Evolutionary conservation across 208 protist genomes (phyloP).

Genomic region (Vickermania ingenoplastis): DNA sequence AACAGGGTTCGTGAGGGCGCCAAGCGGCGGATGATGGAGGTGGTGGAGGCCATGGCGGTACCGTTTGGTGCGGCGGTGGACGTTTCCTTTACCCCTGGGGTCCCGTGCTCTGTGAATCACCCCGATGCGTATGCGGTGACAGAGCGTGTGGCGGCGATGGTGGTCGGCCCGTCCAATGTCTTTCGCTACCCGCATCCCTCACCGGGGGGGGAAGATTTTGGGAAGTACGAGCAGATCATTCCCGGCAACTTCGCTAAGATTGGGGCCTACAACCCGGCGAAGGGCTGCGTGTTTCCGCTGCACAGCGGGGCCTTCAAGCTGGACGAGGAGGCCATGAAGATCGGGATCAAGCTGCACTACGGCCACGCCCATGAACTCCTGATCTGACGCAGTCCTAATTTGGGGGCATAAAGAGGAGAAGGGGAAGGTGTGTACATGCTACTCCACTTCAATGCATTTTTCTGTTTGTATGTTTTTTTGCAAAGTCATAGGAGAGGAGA

Average conservation of each 20-base stretch:
- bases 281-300: conserved; percentile 15
- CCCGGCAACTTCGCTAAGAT: conserved; percentile 37
- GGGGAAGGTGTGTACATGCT: no score
- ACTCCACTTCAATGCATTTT: no score
- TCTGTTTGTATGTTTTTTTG: no score
- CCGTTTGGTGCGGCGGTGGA: no score
- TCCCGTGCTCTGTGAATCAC: conserved; percentile 34
- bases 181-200: conserved; percentile 15
- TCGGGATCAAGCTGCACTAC: conserved; percentile 38
- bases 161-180: conserved; percentile 14
- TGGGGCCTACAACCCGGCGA: conserved; percentile 24
- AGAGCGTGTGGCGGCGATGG: conserved; percentile 21
- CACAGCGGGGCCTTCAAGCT: conserved; percentile 40
- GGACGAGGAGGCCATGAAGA: conserved; percentile 40
- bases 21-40: conserved; percentile 2
- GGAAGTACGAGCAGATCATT: conserved; percentile 14
- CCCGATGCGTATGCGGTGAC: conserved; percentile 20
- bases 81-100: conserved; percentile 22
- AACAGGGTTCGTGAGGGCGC: conserved; percentile 15
- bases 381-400: conserved; percentile 32
- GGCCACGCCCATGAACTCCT: conserved; percentile 35
- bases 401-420: no score
- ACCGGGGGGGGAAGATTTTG: conserved; percentile 35
- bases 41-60: conserved; percentile 24
- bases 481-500: no score